phyloP scores from a whole-genome alignment of 164 flowering plant genomes.

The Protea cynaroides region DNA sequence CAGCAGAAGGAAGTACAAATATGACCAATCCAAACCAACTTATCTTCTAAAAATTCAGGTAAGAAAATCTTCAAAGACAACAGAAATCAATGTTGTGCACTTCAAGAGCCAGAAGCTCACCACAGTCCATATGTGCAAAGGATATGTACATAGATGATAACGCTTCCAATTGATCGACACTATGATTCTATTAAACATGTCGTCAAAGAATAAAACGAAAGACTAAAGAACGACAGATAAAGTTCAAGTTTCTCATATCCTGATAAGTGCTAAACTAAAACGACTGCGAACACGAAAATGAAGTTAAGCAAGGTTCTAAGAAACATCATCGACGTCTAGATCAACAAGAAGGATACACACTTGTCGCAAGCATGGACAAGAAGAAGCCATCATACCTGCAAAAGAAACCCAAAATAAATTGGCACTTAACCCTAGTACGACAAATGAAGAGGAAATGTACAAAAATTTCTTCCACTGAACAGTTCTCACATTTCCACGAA shows the following conservation, averaged over 20 bases:
- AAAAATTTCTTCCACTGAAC: not conserved
- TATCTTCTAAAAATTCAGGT: not conserved
- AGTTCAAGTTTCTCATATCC: not conserved
- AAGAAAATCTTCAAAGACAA: not conserved
- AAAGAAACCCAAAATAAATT: constrained; percentile 9
- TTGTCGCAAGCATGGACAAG: constrained; percentile 93
- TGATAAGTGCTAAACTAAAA: too few relatives aligned
- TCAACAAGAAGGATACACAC: constrained; percentile 74
- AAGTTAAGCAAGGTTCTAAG: too few relatives aligned
- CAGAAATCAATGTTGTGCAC: not conserved
- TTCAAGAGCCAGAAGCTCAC: constrained; percentile 31
- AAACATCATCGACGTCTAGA: not conserved
- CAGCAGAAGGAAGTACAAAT: not conserved
- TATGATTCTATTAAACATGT: constrained; percentile 44
- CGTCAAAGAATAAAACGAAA: constrained; percentile 30
- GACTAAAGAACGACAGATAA: not conserved
- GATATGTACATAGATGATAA: constrained; percentile 73
- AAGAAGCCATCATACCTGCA: constrained; percentile 98
- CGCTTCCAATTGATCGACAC: constrained; percentile 81
- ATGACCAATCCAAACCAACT: too few relatives aligned
- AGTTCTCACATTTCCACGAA: not conserved
- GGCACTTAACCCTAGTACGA: not conserved
- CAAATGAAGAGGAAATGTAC: not conserved
- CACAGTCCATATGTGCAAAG: constrained; percentile 97
- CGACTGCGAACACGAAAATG: too few relatives aligned